Conservation (phyloP, 2,329 filamentous ascomycete genomes). For the Zymoseptoria crescenta region DNA sequence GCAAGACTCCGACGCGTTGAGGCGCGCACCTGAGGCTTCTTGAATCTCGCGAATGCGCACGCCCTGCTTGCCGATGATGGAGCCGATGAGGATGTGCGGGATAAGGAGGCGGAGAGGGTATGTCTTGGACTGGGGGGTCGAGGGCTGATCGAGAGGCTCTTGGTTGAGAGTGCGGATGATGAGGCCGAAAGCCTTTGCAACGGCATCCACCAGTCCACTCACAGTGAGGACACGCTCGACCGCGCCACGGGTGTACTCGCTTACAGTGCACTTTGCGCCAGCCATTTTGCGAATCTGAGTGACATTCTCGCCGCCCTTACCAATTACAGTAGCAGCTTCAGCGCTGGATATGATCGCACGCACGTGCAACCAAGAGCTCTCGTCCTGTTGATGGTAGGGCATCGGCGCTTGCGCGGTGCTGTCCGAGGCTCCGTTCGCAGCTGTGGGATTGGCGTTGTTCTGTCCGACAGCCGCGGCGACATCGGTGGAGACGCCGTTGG, state of each 20-base stretch:
- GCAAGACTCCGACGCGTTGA: slow-evolving; percentile 93
- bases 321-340: slow-evolving; percentile 95
- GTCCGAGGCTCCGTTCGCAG: slow-evolving; percentile 37
- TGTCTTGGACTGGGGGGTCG: slow-evolving; percentile 89
- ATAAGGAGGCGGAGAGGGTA: slow-evolving; percentile 93
- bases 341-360: slow-evolving; percentile 95
- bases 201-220: slow-evolving; percentile 90
- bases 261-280: slow-evolving; percentile 96
- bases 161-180: slow-evolving; percentile 98
- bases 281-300: slow-evolving; percentile 93
- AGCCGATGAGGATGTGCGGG: slow-evolving; percentile 93
- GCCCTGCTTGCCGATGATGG: slow-evolving; percentile 96
- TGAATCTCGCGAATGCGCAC: slow-evolving; percentile 97
- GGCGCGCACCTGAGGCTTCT: slow-evolving; percentile 88
- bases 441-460: slow-evolving; percentile 39
- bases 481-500: slow-evolving; percentile 37
- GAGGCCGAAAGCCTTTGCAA: slow-evolving; percentile 94
- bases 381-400: slow-evolving; percentile 59
- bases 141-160: slow-evolving; percentile 79
- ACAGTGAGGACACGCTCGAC: slow-evolving; percentile 97
- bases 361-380: slow-evolving; percentile 94
- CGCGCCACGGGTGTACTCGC: slow-evolving; percentile 93
- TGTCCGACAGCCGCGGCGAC: slow-evolving; percentile 2
- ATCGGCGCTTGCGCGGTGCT: slow-evolving; percentile 34
- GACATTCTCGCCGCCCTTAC: slow-evolving; percentile 97